Conservation (phyloP, 306 rosid genomes). For the Rosa lucieae region DNA sequence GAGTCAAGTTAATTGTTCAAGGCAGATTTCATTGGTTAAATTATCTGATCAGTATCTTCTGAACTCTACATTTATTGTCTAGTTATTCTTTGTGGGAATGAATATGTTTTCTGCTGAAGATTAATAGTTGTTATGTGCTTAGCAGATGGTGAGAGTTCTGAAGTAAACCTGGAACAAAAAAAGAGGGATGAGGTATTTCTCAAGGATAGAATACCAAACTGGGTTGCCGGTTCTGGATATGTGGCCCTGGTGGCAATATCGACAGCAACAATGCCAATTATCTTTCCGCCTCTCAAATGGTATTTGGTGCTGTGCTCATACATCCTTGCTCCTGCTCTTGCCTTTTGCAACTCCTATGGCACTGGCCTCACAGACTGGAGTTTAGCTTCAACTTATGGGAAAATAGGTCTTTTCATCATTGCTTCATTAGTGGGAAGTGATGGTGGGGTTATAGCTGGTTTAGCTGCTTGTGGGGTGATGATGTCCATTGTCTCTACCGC, state of each 20-base stretch:
- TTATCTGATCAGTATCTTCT: background rate
- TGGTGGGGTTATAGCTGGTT: conserved; percentile 90
- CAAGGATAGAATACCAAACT: conserved; percentile 74
- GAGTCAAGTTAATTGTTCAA: background rate
- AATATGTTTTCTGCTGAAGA: conserved; percentile 11
- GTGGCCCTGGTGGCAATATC: conserved; percentile 78
- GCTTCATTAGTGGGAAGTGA: conserved; percentile 73
- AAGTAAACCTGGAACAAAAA: conserved; percentile 47
- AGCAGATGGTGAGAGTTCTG: conserved; percentile 56
- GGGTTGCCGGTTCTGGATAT: conserved; percentile 90
- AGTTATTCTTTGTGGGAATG: background rate
- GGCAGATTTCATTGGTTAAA: background rate
- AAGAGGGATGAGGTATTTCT: conserved; percentile 69
- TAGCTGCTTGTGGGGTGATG: conserved; percentile 84
- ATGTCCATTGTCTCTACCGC: conserved; percentile 95
- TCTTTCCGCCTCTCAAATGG: conserved; percentile 96
- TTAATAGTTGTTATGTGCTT: conserved; percentile 29
- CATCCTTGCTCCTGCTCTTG: conserved; percentile 86
- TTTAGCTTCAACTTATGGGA: conserved; percentile 79
- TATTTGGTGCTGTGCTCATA: conserved; percentile 80
- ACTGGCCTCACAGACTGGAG: conserved; percentile 88
- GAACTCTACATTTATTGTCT: background rate
- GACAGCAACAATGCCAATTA: conserved; percentile 61
- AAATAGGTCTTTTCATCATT: conserved; percentile 82
- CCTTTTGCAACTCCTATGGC: conserved; percentile 95